These are phyloP conservation scores for Ophiostoma pallidulum DNA, from an alignment of 2,329 filamentous ascomycete genomes.

Conservation along the genomic window DNA sequence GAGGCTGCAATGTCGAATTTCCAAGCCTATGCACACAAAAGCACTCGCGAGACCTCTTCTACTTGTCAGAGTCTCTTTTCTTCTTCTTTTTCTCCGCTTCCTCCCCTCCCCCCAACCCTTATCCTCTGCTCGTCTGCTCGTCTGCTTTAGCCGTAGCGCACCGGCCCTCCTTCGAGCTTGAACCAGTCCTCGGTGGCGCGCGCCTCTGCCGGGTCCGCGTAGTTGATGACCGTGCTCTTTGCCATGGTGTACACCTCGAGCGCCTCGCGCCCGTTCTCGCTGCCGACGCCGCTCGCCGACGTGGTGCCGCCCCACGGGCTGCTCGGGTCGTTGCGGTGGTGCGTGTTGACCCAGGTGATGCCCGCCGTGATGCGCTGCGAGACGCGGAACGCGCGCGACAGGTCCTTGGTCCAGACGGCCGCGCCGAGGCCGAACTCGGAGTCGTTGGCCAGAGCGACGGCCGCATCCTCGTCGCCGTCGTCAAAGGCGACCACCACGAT, in stretches of 20 bases:
- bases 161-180: conserved; percentile 43
- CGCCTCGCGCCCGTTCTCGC: conserved; percentile 61
- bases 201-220: conserved; percentile 45
- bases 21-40: too few relatives aligned
- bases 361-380: conserved; percentile 62
- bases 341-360: conserved; percentile 48
- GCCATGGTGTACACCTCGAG: conserved; percentile 49
- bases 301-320: conserved; percentile 61
- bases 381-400: conserved; percentile 64
- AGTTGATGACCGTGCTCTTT: conserved; percentile 63
- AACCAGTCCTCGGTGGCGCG: conserved; percentile 58
- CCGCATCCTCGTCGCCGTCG: conserved; percentile 63
- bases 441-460: conserved; percentile 60
- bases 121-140: not conserved
- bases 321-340: conserved; percentile 63
- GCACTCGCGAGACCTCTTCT: too few relatives aligned
- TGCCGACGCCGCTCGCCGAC: conserved; percentile 55
- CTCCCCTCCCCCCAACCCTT: not conserved
- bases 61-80: too few relatives aligned
- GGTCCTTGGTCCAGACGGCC: conserved; percentile 65
- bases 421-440: conserved; percentile 69
- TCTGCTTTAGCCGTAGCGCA: conserved; percentile 48
- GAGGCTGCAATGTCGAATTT: too few relatives aligned
- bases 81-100: not conserved
- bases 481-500: conserved; percentile 67